phyloP scores from a whole-genome alignment of 441 rosid species.

The Mallotus japonicus region DNA sequence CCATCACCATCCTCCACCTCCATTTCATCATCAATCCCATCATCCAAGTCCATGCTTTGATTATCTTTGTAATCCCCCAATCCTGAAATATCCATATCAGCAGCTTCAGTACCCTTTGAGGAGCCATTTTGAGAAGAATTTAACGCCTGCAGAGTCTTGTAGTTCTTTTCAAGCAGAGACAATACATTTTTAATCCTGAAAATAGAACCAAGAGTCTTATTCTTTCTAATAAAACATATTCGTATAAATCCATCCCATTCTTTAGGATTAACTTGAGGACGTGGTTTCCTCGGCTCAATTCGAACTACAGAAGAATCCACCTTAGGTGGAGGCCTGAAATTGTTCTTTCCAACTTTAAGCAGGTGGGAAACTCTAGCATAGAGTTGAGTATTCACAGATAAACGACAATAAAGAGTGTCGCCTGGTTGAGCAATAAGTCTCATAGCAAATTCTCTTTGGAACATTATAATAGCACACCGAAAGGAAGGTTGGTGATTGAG shows the following conservation, averaged over 20 bases:
- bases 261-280: conserved; percentile 59
- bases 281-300: conserved; percentile 79
- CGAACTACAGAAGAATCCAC: conserved; percentile 96
- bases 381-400: conserved; percentile 80
- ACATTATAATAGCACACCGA: conserved; percentile 90
- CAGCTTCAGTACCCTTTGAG: conserved; percentile 3
- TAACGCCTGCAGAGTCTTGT: conserved; percentile 67
- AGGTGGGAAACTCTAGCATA: conserved; percentile 84
- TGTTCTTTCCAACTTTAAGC: conserved; percentile 92
- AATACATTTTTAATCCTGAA: conserved; percentile 72
- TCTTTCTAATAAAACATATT: conserved; percentile 84
- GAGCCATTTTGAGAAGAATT: conserved; percentile 33
- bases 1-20: conserved; percentile 55
- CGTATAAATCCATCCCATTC: conserved; percentile 91
- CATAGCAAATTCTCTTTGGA: conserved; percentile 94
- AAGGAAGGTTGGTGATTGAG: conserved; percentile 71
- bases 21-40: conserved; percentile 49
- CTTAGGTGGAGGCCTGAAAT: conserved; percentile 93
- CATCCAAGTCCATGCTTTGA: conserved; percentile 56
- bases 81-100: conserved; percentile 31
- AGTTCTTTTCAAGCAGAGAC: conserved; percentile 74
- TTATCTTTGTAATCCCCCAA: conserved; percentile 42
- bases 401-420: conserved; percentile 78
- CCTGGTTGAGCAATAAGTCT: conserved; percentile 87
- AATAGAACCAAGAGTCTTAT: conserved; percentile 79